phyloP scores from a whole-genome alignment of 495 filamentous ascomycete species.

The Trichoderma parareesei region DNA sequence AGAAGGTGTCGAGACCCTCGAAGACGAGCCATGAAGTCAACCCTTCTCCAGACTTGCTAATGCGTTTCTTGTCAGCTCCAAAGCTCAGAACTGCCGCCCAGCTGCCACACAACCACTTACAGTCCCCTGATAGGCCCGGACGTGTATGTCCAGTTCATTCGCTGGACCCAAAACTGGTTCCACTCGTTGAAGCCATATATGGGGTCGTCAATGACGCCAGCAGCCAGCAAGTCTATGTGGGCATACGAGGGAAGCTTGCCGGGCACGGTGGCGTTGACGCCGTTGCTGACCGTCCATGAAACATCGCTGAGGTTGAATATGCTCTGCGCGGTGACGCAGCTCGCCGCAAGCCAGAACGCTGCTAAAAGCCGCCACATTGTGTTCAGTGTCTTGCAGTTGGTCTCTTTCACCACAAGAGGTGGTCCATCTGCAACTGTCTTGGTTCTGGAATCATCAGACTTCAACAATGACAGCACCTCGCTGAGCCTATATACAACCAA shows the following conservation, averaged over 20 bases:
- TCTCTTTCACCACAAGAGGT: not conserved
- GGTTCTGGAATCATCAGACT: not conserved
- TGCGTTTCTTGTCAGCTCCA: not conserved
- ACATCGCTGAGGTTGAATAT: slow-evolving; percentile 37
- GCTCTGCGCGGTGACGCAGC: slow-evolving; percentile 9
- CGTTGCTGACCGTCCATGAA: slow-evolving; percentile 49
- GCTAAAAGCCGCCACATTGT: not conserved
- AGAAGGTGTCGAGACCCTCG: slow-evolving; percentile 60
- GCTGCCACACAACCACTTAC: slow-evolving; percentile 24
- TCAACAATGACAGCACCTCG: not conserved
- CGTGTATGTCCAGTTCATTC: slow-evolving; percentile 59
- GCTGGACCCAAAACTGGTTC: slow-evolving; percentile 51
- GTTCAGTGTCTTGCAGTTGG: not conserved
- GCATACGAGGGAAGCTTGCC: slow-evolving; percentile 55
- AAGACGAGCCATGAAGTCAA: slow-evolving; percentile 47
- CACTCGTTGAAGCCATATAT: slow-evolving; percentile 49
- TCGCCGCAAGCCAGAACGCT: not conserved
- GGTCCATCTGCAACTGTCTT: not conserved
- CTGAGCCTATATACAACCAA: not conserved
- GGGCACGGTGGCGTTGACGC: slow-evolving; percentile 47
- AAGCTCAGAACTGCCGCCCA: not conserved
- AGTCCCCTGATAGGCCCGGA: slow-evolving; percentile 35
- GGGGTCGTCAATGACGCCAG: slow-evolving; percentile 47
- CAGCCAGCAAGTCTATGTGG: slow-evolving; percentile 52
- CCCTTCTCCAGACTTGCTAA: slow-evolving; percentile 16